Percentiles rank a stretch among this genome's conserved stretches.
Conservation (phyloP, 495 filamentous ascomycete species). For the Xylaria intraflava region DNA sequence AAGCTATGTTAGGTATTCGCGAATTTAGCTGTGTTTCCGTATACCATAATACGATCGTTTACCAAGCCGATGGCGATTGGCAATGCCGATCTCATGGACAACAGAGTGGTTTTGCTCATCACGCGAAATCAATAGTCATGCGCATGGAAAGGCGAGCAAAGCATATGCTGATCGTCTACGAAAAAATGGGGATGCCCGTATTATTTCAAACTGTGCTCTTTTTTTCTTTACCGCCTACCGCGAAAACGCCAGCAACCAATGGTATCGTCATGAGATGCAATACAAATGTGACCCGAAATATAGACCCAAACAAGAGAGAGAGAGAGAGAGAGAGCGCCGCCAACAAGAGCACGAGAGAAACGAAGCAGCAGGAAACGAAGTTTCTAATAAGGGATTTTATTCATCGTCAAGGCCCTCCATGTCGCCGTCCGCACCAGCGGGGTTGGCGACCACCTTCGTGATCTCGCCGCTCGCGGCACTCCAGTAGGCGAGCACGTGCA, state of each 20-base stretch:
- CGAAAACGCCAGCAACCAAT: slow-evolving; percentile 29
- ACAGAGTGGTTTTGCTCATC: too few species aligned
- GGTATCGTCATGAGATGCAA: slow-evolving; percentile 29
- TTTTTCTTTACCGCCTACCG: slow-evolving; percentile 15
- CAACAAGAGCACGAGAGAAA: not conserved
- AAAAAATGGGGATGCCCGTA: slow-evolving; percentile 1
- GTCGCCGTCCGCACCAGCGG: slow-evolving; percentile 14
- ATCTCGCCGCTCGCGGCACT: slow-evolving; percentile 52
- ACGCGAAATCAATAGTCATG: not conserved
- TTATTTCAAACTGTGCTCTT: slow-evolving; percentile 3
- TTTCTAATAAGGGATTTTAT: slow-evolving; percentile 3
- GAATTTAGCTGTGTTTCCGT: not conserved
- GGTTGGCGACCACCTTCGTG: slow-evolving; percentile 39
- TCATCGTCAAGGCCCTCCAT: slow-evolving; percentile 22
- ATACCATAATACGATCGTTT: too few species aligned
- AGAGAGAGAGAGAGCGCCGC: not conserved
- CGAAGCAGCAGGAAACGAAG: not conserved
- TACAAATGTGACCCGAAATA: slow-evolving; percentile 15
- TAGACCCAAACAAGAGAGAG: not conserved
- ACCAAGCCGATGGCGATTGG: too few species aligned
- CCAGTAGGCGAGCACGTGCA: slow-evolving; percentile 72
- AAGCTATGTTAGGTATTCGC: not conserved
- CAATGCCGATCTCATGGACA: too few species aligned
- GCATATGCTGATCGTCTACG: not conserved
- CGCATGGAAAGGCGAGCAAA: not conserved